A percentile compares a stretch with the other conserved stretches of the same genome.
These are phyloP conservation scores for Reutealis trisperma DNA, from an alignment of 345 rosid species.

Conservation along the genomic window DNA sequence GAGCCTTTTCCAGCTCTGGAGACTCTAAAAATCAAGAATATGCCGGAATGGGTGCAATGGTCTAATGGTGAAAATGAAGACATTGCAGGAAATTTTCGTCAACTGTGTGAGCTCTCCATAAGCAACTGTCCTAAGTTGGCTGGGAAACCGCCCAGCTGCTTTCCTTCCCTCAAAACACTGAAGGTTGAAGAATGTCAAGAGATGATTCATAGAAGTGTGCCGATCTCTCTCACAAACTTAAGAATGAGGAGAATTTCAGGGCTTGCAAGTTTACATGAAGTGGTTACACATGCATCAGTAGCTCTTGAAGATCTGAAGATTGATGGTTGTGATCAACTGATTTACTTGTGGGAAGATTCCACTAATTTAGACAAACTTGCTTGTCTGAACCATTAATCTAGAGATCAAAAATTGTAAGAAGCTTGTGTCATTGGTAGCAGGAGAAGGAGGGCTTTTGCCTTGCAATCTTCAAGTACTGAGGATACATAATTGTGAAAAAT, in stretches of 20 bases:
- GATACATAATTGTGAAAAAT: not conserved
- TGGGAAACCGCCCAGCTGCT: not conserved
- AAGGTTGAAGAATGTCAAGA: not conserved
- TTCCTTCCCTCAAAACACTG: not conserved
- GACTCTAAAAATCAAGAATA: conserved; percentile 15
- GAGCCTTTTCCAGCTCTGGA: conserved; percentile 7
- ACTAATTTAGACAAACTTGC: conserved; percentile 1
- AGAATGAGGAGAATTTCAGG: not conserved
- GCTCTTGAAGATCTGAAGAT: conserved; percentile 9
- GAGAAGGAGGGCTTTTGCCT: not conserved
- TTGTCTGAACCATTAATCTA: not conserved
- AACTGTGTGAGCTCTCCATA: not conserved
- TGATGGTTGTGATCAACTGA: not conserved
- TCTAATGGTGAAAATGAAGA: not conserved
- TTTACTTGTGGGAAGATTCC: conserved; percentile 4
- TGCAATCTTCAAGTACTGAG: not conserved
- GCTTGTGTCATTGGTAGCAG: not conserved
- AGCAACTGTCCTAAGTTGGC: not conserved
- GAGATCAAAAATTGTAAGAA: not conserved
- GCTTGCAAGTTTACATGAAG: not conserved
- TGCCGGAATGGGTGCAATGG: conserved; percentile 18
- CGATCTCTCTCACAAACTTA: conserved; percentile 8
- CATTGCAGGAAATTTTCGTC: not conserved
- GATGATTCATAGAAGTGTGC: not conserved
- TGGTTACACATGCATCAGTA: not conserved